Evolutionary conservation across 2,329 filamentous ascomycete species (phyloP).

Genomic region (Coniochaeta prunicola): DNA sequence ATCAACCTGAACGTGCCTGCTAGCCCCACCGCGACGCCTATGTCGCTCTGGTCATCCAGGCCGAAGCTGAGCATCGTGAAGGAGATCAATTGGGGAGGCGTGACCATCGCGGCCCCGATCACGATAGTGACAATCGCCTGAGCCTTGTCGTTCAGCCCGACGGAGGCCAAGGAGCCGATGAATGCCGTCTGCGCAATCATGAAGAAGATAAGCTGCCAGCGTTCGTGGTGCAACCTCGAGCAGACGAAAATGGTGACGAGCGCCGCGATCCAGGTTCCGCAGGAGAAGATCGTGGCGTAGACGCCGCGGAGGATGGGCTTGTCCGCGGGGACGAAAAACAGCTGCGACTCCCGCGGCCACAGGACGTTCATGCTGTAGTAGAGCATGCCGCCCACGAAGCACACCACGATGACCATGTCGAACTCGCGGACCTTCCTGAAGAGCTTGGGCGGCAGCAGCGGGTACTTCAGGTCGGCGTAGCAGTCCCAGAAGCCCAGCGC

Average conservation of each 20-base stretch:
- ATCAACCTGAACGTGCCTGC: slow-evolving; percentile 27
- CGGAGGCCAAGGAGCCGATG: slow-evolving; percentile 25
- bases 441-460: slow-evolving; percentile 21
- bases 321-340: slow-evolving; percentile 15
- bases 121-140: slow-evolving; percentile 27
- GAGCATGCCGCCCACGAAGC: slow-evolving; percentile 23
- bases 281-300: slow-evolving; percentile 20
- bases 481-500: slow-evolving; percentile 20
- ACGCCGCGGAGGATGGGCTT: slow-evolving; percentile 16
- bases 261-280: slow-evolving; percentile 19
- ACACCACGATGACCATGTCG: slow-evolving; percentile 21
- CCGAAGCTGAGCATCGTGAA: slow-evolving; percentile 27
- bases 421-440: slow-evolving; percentile 21
- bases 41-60: slow-evolving; percentile 24
- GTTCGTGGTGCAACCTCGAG: slow-evolving; percentile 23
- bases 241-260: slow-evolving; percentile 20
- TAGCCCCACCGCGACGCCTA: slow-evolving; percentile 28
- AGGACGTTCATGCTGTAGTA: slow-evolving; percentile 23
- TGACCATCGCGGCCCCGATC: slow-evolving; percentile 20
- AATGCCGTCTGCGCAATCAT: slow-evolving; percentile 24
- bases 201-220: slow-evolving; percentile 26
- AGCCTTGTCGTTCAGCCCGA: slow-evolving; percentile 21
- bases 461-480: slow-evolving; percentile 16
- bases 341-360: slow-evolving; percentile 19
- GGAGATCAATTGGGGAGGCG: slow-evolving; percentile 22